A percentile compares a stretch with the other conserved stretches of the same genome.
phyloP scores from a whole-genome alignment of 352 stramenopile genomes.

The Phytophthora meadii region DNA sequence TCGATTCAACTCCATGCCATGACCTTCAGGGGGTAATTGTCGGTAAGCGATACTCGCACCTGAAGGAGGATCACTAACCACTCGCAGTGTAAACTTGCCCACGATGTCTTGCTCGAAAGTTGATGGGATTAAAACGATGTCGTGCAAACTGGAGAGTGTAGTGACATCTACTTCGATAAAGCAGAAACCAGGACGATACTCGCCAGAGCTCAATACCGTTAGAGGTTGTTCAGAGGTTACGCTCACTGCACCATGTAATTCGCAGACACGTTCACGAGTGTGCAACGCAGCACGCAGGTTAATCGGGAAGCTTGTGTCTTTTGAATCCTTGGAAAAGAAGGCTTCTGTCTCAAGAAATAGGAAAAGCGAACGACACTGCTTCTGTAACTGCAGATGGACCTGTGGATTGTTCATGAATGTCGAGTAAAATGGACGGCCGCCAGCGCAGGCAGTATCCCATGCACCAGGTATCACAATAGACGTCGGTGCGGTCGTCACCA shows the following conservation, averaged over 20 bases:
- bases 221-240: constrained; percentile 15
- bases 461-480: constrained; percentile 52
- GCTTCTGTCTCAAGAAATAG: constrained; percentile 69
- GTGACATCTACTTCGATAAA: constrained; percentile 58
- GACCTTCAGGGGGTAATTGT: constrained; percentile 60
- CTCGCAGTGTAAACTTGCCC: constrained; percentile 58
- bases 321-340: constrained; percentile 39
- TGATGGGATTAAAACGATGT: constrained; percentile 79
- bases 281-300: constrained; percentile 74
- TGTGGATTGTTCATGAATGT: constrained; percentile 88
- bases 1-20: constrained; percentile 53
- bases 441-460: constrained; percentile 55
- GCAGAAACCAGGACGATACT: constrained; percentile 85
- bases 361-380: constrained; percentile 47
- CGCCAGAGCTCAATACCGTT: constrained; percentile 66
- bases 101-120: constrained; percentile 62
- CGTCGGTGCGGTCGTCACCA: constrained; percentile 42
- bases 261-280: constrained; percentile 53
- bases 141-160: constrained; percentile 31
- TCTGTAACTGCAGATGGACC: constrained; percentile 60
- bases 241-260: constrained; percentile 38
- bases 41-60: constrained; percentile 34
- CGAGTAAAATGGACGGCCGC: constrained; percentile 72
- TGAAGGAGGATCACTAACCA: constrained; percentile 67
- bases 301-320: constrained; percentile 47